These are phyloP conservation scores for Rhododendron henanense DNA, from an alignment of 148 eudicot genomes.

Conservation along the genomic window DNA sequence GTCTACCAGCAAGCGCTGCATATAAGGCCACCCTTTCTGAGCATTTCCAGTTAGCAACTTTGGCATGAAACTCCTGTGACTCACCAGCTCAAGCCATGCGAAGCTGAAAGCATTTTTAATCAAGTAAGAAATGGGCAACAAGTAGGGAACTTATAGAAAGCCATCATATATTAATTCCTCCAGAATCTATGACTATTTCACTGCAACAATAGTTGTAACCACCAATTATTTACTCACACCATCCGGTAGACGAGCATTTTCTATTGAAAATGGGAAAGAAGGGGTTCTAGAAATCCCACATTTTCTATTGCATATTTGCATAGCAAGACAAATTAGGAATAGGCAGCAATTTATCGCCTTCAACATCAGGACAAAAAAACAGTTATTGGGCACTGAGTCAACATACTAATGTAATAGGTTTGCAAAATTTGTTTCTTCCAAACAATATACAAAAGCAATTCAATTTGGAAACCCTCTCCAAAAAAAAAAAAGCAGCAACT, in stretches of 20 bases:
- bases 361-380: neutral
- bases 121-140: constrained; percentile 9
- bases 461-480: neutral
- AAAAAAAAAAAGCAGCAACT: neutral
- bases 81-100: constrained; percentile 95
- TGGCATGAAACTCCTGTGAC: constrained; percentile 96
- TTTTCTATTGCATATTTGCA: neutral
- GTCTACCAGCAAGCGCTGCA: constrained; percentile 83
- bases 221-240: neutral
- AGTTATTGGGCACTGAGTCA: neutral
- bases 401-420: neutral
- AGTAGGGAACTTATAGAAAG: constrained; percentile 3
- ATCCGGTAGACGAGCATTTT: neutral
- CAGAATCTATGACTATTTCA: neutral
- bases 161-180: neutral
- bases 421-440: neutral
- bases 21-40: constrained; percentile 95
- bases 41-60: constrained; percentile 78
- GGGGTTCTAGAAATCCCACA: neutral
- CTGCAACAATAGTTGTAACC: neutral
- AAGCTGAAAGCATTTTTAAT: constrained; percentile 52
- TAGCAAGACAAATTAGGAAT: neutral
- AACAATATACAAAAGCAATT: neutral
- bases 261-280: neutral
- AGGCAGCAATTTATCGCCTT: neutral